phyloP scores from a whole-genome alignment of 2,329 filamentous ascomycete species.

The Fusarium sp. region DNA sequence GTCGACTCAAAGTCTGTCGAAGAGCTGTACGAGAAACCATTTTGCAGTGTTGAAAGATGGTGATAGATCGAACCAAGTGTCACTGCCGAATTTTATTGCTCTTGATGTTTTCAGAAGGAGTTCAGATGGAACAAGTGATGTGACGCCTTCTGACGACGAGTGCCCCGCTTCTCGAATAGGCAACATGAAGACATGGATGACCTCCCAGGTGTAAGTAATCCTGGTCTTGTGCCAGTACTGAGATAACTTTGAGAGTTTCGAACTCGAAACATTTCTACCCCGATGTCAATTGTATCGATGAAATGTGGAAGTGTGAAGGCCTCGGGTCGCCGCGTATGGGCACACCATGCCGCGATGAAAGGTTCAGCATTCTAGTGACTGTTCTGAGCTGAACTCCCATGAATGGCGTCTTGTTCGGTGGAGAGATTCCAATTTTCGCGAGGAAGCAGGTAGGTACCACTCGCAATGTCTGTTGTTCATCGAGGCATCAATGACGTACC shows the following conservation, averaged over 20 bases:
- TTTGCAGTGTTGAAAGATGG: rapidly evolving
- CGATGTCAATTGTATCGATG: background rate
- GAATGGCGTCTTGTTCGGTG: background rate
- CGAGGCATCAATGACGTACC: background rate
- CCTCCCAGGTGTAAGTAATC: background rate
- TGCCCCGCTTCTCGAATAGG: conserved; percentile 21
- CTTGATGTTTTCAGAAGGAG: conserved; percentile 15
- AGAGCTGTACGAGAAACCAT: conserved; percentile 3
- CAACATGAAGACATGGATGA: background rate
- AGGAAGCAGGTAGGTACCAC: background rate
- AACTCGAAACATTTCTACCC: background rate
- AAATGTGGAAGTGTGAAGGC: rapidly evolving
- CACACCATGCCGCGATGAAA: rapidly evolving
- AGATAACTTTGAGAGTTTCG: rapidly evolving
- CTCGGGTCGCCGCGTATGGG: rapidly evolving
- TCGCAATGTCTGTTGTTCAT: background rate
- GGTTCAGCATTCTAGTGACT: rapidly evolving
- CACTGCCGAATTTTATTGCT: background rate
- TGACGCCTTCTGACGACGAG: conserved; percentile 30
- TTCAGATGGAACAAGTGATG: background rate
- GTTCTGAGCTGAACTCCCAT: background rate
- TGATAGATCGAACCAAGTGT: rapidly evolving
- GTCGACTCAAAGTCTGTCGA: background rate
- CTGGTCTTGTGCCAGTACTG: background rate
- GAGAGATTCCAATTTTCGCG: background rate